These are phyloP conservation scores for Xanthoparmelia taractica DNA, from an alignment of 495 filamentous ascomycete species.

Conservation along the genomic window DNA sequence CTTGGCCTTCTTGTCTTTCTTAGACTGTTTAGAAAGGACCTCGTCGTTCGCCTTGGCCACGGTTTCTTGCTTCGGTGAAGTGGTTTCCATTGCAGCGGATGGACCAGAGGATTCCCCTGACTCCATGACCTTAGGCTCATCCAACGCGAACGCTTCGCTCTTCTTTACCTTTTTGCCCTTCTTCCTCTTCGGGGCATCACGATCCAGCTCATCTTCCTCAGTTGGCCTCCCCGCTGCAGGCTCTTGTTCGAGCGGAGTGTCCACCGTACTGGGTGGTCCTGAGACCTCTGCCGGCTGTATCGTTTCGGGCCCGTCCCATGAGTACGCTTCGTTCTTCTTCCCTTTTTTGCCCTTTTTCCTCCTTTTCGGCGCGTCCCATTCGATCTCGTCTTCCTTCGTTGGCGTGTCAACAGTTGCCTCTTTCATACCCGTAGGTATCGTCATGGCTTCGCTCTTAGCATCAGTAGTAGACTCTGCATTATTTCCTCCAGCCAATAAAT, in stretches of 20 bases:
- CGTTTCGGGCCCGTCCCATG: constrained; percentile 24
- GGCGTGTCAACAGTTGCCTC: neutral
- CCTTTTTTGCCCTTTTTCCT: constrained; percentile 34
- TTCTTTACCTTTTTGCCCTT: constrained; percentile 38
- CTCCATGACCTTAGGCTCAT: constrained; percentile 17
- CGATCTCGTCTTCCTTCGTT: constrained; percentile 1
- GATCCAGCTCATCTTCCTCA: constrained; percentile 7
- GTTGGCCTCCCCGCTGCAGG: neutral
- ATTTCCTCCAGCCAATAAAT: neutral
- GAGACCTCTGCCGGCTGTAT: neutral
- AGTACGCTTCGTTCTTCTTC: constrained; percentile 37
- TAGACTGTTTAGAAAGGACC: constrained; percentile 7
- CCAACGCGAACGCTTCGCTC: constrained; percentile 31
- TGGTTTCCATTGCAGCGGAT: neutral
- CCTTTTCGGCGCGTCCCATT: constrained; percentile 15
- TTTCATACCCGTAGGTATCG: neutral
- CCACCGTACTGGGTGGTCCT: neutral
- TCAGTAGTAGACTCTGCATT: constrained; percentile 2
- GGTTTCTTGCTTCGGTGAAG: neutral
- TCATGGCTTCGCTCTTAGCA: constrained; percentile 13
- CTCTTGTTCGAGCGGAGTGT: neutral
- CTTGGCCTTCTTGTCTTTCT: constrained; percentile 35
- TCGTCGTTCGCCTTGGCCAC: neutral
- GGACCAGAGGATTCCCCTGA: neutral
- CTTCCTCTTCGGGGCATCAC: constrained; percentile 22